phyloP scores from a whole-genome alignment of 1,284 basidiomycete genomes.

The Mycena sp. region DNA sequence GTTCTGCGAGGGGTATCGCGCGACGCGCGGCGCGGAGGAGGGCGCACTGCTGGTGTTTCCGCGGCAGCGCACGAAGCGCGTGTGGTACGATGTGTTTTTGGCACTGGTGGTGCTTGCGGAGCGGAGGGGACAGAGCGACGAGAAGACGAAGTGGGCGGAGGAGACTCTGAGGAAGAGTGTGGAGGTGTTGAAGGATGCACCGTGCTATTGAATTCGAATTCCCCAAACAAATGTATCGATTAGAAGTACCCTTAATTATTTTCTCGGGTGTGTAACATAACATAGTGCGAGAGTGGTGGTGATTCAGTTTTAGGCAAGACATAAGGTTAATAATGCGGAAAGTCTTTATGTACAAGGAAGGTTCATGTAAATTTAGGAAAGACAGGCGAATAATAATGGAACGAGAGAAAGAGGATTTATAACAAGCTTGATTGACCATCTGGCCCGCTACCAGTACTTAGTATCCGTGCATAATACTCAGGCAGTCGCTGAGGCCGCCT shows the following conservation, averaged over 20 bases:
- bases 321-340: no score
- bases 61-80: conserved; percentile 70
- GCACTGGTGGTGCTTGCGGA: conserved; percentile 61
- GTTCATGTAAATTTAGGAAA: no score
- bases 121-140: conserved; percentile 31
- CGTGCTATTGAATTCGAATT: conserved; percentile 49
- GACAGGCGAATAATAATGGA: no score
- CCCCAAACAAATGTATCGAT: background rate
- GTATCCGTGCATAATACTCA: no score
- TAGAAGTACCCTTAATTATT: background rate
- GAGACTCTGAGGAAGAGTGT: conserved; percentile 48
- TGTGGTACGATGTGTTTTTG: conserved; percentile 78
- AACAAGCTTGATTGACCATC: no score
- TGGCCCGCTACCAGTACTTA: no score
- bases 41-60: conserved; percentile 56
- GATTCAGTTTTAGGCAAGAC: no score
- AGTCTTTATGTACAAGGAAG: no score
- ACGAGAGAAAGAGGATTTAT: no score
- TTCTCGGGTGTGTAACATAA: no score
- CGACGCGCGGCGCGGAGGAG: conserved; percentile 48
- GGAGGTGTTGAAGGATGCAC: conserved; percentile 55
- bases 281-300: no score
- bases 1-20: conserved; percentile 66
- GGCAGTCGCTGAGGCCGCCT: no score
- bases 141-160: conserved; percentile 55